Base-by-base conservation (phyloP, 306 rosid genomes). In the Cotoneaster glaucophyllus region DNA sequence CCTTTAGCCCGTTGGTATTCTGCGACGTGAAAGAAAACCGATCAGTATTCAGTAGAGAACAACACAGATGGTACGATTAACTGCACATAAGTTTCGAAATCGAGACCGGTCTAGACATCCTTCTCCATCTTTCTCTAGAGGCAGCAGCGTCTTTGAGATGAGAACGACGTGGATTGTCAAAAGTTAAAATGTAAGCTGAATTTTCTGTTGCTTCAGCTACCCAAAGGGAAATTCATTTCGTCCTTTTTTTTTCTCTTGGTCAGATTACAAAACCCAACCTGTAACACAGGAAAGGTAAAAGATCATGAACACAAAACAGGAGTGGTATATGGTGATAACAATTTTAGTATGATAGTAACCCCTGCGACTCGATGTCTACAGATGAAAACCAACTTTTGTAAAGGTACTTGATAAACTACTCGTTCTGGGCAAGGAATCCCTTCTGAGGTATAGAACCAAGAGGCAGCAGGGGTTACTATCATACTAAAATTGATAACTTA, bases 221-320 rank as follows among this genome's bases (percentile, higher is more conserved):
- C 98, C 96, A 90, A 21, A 88, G 82, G 77, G 58, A n/a, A 79
- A 81, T 92, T 90, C 62, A 29, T 63, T 29, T 86, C 85, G 80
- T 95, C 98, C 83, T 86, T 87, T 62, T 86, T 87, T 62, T 80
- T 84, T 73, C 74, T 94, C 86, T 87, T 95, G 12, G 84, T 80
- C 74, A 92, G 90, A 88, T 92, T 92, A 83, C 88, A 90, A 78
- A 94, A 89, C 71, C 93, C 90, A 77, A 87, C 96, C 98, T 95
- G 90, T 79, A 45, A 74, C n/a, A 64, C 4, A 48, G 54, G 54
- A 48, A 15, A 48, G 2, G 17, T 15, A 48, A 15, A 48, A 48
- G 21, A 48, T 1, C 44, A 41, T 39, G 2, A 9, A 41, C 44
- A 41, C 1, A 41, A 41, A 41, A 41, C 44, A 9, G 15, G 54